Evolutionary conservation across 2,329 filamentous ascomycete genomes (phyloP).

Genomic region (Leptographium flavum): DNA sequence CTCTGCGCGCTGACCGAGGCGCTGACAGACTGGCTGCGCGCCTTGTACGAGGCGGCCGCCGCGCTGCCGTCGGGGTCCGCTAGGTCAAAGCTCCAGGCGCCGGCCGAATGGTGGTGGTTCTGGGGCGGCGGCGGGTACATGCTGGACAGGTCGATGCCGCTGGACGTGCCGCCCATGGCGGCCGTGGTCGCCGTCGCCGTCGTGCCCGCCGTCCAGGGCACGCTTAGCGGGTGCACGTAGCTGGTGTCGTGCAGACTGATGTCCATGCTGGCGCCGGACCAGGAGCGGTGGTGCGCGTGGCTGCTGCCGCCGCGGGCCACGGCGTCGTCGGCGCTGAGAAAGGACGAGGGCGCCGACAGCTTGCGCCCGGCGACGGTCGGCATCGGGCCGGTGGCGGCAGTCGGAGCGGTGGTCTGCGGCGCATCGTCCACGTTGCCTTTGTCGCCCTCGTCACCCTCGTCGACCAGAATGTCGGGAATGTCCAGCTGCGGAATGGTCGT

Average conservation of each 20-base stretch:
- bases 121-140: background rate
- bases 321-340: constrained; percentile 22
- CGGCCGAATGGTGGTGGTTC: constrained; percentile 29
- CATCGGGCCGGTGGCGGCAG: background rate
- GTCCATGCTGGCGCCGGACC: constrained; percentile 28
- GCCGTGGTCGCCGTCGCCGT: constrained; percentile 14
- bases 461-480: constrained; percentile 81
- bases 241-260: constrained; percentile 27
- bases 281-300: constrained; percentile 22
- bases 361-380: constrained; percentile 17
- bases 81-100: constrained; percentile 45
- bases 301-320: background rate
- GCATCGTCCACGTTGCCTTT: background rate
- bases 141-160: background rate
- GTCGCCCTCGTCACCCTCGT: constrained; percentile 49
- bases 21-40: background rate
- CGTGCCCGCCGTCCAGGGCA: constrained; percentile 24
- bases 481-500: constrained; percentile 63
- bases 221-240: constrained; percentile 36
- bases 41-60: too few relatives aligned
- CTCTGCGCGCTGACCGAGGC: constrained; percentile 21
- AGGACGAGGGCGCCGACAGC: constrained; percentile 13
- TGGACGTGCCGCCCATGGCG: background rate
- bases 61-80: constrained; percentile 23
- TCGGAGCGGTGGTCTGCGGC: constrained; percentile 6